Conservation (phyloP, 2,329 filamentous ascomycete genomes). For the Epichloe hybrida region DNA sequence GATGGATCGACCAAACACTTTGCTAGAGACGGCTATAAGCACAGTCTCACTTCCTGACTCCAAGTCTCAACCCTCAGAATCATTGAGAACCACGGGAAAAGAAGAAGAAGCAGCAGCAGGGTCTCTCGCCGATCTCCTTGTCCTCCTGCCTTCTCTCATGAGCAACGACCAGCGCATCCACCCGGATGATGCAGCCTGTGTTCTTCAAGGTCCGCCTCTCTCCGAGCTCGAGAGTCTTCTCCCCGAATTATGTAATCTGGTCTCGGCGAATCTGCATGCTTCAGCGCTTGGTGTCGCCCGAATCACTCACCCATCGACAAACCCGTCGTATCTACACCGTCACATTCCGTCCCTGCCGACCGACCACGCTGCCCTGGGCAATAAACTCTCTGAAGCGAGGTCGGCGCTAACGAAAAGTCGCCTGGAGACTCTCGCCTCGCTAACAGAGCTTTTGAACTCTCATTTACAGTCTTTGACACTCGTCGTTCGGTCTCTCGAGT, state of each 20-base stretch:
- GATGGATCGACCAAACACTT: slow-evolving; percentile 43
- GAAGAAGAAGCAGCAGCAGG: slow-evolving; percentile 23
- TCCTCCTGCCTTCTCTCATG: slow-evolving; percentile 39
- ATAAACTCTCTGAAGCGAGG: slow-evolving; percentile 17
- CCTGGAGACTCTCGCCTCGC: slow-evolving; percentile 21
- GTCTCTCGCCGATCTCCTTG: slow-evolving; percentile 38
- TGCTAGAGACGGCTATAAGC: slow-evolving; percentile 37
- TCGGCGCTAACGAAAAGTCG: slow-evolving; percentile 25
- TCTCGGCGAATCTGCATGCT: slow-evolving; percentile 36
- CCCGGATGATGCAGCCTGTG: slow-evolving; percentile 23
- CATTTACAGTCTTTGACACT: slow-evolving; percentile 26
- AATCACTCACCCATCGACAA: slow-evolving; percentile 34
- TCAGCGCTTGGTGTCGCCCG: slow-evolving; percentile 36
- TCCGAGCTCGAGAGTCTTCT: slow-evolving; percentile 33
- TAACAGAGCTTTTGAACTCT: slow-evolving; percentile 25
- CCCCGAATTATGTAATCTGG: slow-evolving; percentile 30
- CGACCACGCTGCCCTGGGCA: slow-evolving; percentile 24
- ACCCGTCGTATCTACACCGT: slow-evolving; percentile 45
- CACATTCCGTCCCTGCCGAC: slow-evolving; percentile 34
- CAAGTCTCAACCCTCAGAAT: slow-evolving; percentile 1
- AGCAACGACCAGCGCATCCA: slow-evolving; percentile 22
- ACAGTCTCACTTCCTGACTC: slow-evolving; percentile 24
- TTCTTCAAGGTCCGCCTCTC: slow-evolving; percentile 38
- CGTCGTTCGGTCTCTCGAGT: slow-evolving; percentile 37
- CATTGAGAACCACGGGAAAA: slow-evolving; percentile 3